Base-by-base conservation (phyloP, 306 rosid species). In the Prunus mume region DNA sequence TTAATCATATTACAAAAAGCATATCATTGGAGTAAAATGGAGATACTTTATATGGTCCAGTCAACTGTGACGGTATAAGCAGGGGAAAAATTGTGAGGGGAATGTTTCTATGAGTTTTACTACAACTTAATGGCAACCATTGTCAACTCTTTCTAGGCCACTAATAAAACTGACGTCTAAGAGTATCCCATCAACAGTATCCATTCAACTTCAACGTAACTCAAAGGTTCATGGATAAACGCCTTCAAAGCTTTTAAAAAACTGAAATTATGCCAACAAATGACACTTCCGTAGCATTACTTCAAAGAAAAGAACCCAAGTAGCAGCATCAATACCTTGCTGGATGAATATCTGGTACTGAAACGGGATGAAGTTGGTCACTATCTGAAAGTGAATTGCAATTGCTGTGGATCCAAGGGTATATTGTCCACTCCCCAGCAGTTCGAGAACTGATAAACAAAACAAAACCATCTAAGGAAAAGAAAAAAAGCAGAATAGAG, bases 341-440 rank as follows among this genome's bases (percentile, higher is more conserved):
- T 3, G 99, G 99, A 85, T 89, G 97, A 70, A 92, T 90, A 86
- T 92, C 97, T n/a, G 99, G 97, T 71, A 95, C 76, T 76, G 86
- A 79, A 83, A 95, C 83, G 25, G 99, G 85, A 72, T 96, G 96
- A 79, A 95, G 92, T 79, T 92, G 99, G 74, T 95, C 97, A 72
- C 79, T 84, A 68, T 93, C 96, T 62, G 96, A 90, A 66, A 90
- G 81, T 70, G 97, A 93, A 84, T 93, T 93, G 81, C 92, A 89
- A 82, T 93, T 93, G 85, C 97, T 84, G 88, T 93, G 97, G 70
- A 93, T 87, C 97, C 96, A 93, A 54, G 99, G 99, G 83, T 90
- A 83, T 84, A 95, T 85, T 34, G 89, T 88, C 97, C 99, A 95
- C 83, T 95, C 99, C 38, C 82, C 97, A 56, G 79, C 86, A 72